Percentiles rank a stretch among this genome's conserved stretches.
Evolutionary conservation across 1,139 yeast species (phyloP).

Genomic region (Diutina pseudorugosa): DNA sequence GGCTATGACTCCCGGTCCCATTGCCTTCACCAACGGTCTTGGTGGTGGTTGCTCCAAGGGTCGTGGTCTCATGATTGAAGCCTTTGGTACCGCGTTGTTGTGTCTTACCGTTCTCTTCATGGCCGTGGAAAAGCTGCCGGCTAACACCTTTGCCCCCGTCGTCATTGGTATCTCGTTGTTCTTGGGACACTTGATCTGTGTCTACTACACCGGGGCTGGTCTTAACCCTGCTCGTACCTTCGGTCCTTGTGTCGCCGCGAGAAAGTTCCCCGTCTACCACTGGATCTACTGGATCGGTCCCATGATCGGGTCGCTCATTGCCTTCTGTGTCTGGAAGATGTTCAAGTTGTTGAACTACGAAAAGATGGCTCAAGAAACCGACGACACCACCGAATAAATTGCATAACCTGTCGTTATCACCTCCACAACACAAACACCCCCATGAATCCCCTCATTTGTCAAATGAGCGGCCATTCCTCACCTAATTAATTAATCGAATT

Average conservation of each 20-base stretch:
- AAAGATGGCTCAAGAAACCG: conserved; percentile 11
- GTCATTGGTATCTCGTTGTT: conserved; percentile 76
- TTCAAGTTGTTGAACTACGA: conserved; percentile 58
- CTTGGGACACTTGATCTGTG: conserved; percentile 71
- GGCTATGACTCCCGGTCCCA: conserved; percentile 78
- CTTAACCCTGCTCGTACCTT: conserved; percentile 84
- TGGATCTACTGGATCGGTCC: conserved; percentile 96
- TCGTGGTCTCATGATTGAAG: conserved; percentile 75
- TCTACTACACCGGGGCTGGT: conserved; percentile 86
- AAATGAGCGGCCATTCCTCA: neutral
- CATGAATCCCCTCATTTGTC: neutral
- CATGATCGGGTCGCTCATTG: conserved; percentile 52
- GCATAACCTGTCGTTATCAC: neutral
- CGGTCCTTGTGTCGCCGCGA: conserved; percentile 71
- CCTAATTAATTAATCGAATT: neutral
- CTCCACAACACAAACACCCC: too few relatives aligned
- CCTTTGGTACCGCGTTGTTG: conserved; percentile 65
- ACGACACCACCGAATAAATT: neutral
- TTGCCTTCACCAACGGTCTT: conserved; percentile 59
- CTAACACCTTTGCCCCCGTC: conserved; percentile 72
- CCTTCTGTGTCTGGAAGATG: conserved; percentile 56
- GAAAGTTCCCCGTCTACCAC: conserved; percentile 66
- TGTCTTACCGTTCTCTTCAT: conserved; percentile 69
- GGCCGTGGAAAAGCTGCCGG: conserved; percentile 75
- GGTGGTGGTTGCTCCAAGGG: conserved; percentile 64